Evolutionary conservation across 164 flowering plant species (phyloP).

Genomic region (Kalanchoe fedtschenkoi): DNA sequence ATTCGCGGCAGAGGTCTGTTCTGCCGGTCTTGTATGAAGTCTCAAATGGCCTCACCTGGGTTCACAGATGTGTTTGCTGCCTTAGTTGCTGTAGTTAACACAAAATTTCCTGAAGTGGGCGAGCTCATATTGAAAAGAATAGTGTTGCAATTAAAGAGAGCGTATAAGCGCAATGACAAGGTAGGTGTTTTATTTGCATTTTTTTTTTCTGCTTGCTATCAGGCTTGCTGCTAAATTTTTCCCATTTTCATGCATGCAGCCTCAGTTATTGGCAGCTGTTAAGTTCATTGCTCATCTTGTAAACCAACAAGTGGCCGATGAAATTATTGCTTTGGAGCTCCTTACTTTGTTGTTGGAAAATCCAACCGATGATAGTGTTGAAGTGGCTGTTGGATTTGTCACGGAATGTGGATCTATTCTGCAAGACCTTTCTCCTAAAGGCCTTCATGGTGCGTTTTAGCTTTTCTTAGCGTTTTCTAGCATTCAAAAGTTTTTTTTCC

Average conservation of each 20-base stretch:
- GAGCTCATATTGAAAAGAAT: slow-evolving; percentile 75
- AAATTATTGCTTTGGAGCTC: slow-evolving; percentile 80
- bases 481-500: not conserved
- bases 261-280: slow-evolving; percentile 77
- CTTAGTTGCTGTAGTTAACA: slow-evolving; percentile 82
- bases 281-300: slow-evolving; percentile 92
- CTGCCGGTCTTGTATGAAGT: slow-evolving; percentile 92
- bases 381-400: slow-evolving; percentile 91
- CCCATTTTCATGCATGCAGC: slow-evolving; percentile 28
- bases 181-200: slow-evolving; percentile 14
- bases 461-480: not conserved
- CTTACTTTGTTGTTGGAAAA: slow-evolving; percentile 68
- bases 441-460: slow-evolving; percentile 61
- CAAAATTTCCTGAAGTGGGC: slow-evolving; percentile 89
- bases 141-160: slow-evolving; percentile 83
- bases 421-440: slow-evolving; percentile 80
- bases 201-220: not conserved
- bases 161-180: slow-evolving; percentile 94
- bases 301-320: slow-evolving; percentile 92
- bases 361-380: slow-evolving; percentile 95
- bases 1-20: slow-evolving; percentile 88
- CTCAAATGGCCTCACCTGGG: slow-evolving; percentile 94
- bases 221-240: not conserved
- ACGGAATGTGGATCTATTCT: slow-evolving; percentile 91
- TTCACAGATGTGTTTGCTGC: slow-evolving; percentile 95